Percentiles rank a stretch among this genome's conserved stretches.
phyloP scores from a whole-genome alignment of 2,329 filamentous ascomycete species.

The Monosporascus sp. region DNA sequence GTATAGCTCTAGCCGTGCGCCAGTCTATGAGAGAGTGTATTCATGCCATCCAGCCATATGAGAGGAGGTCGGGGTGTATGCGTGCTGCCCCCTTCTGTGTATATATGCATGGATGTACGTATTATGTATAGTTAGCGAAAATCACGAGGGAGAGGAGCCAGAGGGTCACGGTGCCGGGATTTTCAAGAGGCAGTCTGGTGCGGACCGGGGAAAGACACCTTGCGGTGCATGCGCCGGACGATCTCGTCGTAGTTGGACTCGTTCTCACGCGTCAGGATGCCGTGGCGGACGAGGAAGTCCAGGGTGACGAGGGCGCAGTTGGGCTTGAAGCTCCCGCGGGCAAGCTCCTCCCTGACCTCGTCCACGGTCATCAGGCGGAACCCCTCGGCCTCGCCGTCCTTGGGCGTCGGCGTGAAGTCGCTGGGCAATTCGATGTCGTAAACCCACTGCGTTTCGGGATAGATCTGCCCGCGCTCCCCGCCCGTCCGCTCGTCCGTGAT shows the following conservation, averaged over 20 bases:
- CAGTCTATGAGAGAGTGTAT: not conserved
- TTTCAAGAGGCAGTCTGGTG: slow-evolving; percentile 32
- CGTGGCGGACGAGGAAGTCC: slow-evolving; percentile 86
- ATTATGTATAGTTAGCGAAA: not conserved
- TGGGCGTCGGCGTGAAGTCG: slow-evolving; percentile 65
- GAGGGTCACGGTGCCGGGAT: not conserved
- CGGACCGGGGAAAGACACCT: slow-evolving; percentile 72
- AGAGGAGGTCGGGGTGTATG: not conserved
- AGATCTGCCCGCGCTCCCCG: slow-evolving; percentile 75
- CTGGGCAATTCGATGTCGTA: slow-evolving; percentile 78
- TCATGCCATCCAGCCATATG: not conserved
- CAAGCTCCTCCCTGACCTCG: slow-evolving; percentile 67
- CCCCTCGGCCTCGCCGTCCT: slow-evolving; percentile 83
- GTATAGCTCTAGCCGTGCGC: not conserved
- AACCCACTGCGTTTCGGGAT: slow-evolving; percentile 87
- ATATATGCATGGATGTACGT: not conserved
- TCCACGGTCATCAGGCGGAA: slow-evolving; percentile 75
- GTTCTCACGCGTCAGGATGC: slow-evolving; percentile 71
- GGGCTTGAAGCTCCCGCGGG: slow-evolving; percentile 77
- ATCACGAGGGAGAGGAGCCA: not conserved
- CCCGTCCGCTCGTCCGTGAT: slow-evolving; percentile 70
- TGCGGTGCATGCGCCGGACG: slow-evolving; percentile 66
- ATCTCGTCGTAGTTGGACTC: slow-evolving; percentile 78
- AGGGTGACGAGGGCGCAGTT: slow-evolving; percentile 82
- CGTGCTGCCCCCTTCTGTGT: not conserved